These are phyloP conservation scores for Globisporangium radiosum DNA, from an alignment of 352 stramenopile species.

Conservation along the genomic window DNA sequence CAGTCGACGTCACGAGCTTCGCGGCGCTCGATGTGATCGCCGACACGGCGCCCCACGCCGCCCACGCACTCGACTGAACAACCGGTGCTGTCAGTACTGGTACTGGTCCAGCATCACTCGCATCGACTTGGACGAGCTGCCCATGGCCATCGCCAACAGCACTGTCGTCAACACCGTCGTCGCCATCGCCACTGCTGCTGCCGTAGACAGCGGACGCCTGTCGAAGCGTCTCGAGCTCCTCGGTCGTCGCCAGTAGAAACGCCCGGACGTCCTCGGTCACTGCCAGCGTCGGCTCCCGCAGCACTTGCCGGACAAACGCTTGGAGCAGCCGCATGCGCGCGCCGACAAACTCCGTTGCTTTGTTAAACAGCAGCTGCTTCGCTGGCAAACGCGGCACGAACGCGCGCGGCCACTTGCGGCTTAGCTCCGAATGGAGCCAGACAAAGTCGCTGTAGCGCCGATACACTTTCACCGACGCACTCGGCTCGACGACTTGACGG, in stretches of 20 bases:
- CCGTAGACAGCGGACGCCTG: conserved; percentile 36
- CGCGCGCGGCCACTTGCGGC: conserved; percentile 63
- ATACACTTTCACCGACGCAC: conserved; percentile 78
- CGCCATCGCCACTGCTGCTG: no score
- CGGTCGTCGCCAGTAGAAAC: conserved; percentile 73
- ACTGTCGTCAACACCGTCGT: no score
- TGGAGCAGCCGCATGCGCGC: conserved; percentile 78
- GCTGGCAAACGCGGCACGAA: conserved; percentile 66
- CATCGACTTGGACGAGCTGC: no score
- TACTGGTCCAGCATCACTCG: not conserved
- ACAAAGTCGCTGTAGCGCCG: conserved; percentile 84
- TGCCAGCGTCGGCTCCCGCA: conserved; percentile 60
- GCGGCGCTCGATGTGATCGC: conserved; percentile 66
- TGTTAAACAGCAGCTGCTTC: conserved; percentile 82
- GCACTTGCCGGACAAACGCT: conserved; percentile 69
- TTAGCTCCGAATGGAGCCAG: conserved; percentile 67
- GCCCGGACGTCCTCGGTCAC: conserved; percentile 60
- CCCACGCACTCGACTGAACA: conserved; percentile 38
- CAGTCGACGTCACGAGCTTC: conserved; percentile 71
- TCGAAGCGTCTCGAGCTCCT: conserved; percentile 71
- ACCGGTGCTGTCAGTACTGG: conserved; percentile 12
- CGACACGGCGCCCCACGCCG: conserved; percentile 63
- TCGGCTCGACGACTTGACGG: conserved; percentile 61
- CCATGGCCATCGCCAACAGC: no score
- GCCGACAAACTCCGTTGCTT: conserved; percentile 80